Conservation (phyloP, 257 asterid genomes). For the Parsonsia alboflavescens region DNA sequence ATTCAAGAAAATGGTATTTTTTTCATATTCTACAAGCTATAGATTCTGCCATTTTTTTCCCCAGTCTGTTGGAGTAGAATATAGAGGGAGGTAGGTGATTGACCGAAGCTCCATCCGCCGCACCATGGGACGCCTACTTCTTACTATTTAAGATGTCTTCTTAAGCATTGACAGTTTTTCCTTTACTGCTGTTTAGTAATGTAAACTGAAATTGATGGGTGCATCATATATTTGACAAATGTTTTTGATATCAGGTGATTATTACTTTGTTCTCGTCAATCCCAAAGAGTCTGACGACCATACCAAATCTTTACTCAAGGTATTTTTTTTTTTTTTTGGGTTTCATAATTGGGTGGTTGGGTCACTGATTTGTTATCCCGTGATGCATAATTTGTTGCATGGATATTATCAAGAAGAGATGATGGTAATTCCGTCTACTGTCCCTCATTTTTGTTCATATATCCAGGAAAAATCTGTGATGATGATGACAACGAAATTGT, state of each 20-base stretch:
- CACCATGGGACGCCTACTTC: too few relatives aligned
- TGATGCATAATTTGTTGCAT: neutral
- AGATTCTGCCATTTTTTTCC: neutral
- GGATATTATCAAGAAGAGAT: neutral
- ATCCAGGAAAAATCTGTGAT: neutral
- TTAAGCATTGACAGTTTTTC: neutral
- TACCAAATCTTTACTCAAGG: constrained; percentile 68
- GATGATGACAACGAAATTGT: neutral
- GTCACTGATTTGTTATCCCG: neutral
- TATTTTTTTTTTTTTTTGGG: constrained; percentile 8
- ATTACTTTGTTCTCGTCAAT: constrained; percentile 59
- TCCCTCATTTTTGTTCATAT: constrained; percentile 1
- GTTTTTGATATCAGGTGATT: constrained; percentile 35
- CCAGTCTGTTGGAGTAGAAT: too few relatives aligned
- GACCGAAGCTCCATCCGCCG: too few relatives aligned
- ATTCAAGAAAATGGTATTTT: constrained; percentile 37
- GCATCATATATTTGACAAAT: constrained; percentile 8
- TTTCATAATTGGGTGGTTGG: neutral
- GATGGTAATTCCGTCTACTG: neutral
- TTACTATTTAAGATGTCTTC: too few relatives aligned
- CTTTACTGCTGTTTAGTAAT: neutral
- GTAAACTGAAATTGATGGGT: neutral
- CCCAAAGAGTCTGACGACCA: constrained; percentile 54
- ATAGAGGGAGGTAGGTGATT: too few relatives aligned
- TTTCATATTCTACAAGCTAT: neutral